Evolutionary conservation across 257 asterid species (phyloP).

Genomic region (Galeopsis tetrahit): DNA sequence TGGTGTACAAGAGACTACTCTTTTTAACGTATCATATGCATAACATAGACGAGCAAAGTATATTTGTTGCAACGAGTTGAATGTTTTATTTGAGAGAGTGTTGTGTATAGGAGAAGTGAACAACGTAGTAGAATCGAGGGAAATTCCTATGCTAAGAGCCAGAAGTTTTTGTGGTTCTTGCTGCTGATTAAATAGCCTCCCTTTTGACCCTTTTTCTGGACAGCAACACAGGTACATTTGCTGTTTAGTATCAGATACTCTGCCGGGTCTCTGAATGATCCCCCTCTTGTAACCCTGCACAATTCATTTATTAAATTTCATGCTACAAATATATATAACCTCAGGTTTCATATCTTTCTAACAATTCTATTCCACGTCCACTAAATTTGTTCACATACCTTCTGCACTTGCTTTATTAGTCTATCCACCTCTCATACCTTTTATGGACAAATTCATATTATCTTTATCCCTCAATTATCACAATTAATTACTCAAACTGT

Average conservation of each 20-base stretch:
- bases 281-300: slow-evolving; percentile 49
- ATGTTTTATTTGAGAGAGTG: background rate
- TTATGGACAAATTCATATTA: no score
- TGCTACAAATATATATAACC: no score
- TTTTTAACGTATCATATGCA: no score
- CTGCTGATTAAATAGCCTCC: slow-evolving; percentile 75
- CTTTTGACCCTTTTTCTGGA: slow-evolving; percentile 75
- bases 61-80: background rate
- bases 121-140: background rate
- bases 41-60: slow-evolving; percentile 3
- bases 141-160: slow-evolving; percentile 61
- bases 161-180: slow-evolving; percentile 69
- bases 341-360: no score
- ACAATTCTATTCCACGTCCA: no score
- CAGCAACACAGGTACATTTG: slow-evolving; percentile 81
- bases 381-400: no score
- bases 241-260: slow-evolving; percentile 68
- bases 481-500: no score
- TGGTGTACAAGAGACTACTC: no score
- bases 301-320: background rate
- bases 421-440: no score
- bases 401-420: no score
- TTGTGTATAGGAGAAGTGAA: background rate
- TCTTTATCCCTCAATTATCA: no score
- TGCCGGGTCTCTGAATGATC: slow-evolving; percentile 67